These are phyloP conservation scores for Colletotrichum graminicola DNA, from an alignment of 2,329 filamentous ascomycete species.

Conservation along the genomic window DNA sequence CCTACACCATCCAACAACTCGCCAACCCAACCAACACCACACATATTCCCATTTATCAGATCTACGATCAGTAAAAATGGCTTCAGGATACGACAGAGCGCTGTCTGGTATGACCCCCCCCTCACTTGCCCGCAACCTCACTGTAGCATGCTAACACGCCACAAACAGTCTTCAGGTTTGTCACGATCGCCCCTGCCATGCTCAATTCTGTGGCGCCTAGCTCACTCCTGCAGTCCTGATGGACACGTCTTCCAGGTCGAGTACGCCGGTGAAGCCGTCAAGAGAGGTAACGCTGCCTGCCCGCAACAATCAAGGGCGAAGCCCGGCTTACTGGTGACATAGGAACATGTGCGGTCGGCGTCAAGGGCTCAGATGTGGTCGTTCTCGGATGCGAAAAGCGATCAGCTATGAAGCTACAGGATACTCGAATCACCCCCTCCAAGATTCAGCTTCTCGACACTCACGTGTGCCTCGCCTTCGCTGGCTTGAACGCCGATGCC, in stretches of 20 bases:
- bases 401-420: conserved; percentile 99
- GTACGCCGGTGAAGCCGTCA: conserved; percentile 98
- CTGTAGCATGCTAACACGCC: conserved; percentile 55
- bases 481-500: conserved; percentile 96
- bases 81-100: conserved; percentile 98
- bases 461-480: conserved; percentile 97
- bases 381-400: conserved; percentile 98
- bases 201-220: conserved; percentile 38
- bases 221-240: conserved; percentile 83
- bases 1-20: conserved; percentile 26
- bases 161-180: conserved; percentile 83
- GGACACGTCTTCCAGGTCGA: conserved; percentile 99
- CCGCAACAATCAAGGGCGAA: conserved; percentile 36
- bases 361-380: conserved; percentile 94
- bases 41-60: conserved; percentile 33
- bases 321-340: conserved; percentile 45
- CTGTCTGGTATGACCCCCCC: conserved; percentile 82
- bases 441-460: conserved; percentile 97
- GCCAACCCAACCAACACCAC: conserved; percentile 11
- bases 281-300: conserved; percentile 77
- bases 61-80: conserved; percentile 64
- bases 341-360: conserved; percentile 98
- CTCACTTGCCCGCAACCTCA: conserved; percentile 49
- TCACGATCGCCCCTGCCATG: conserved; percentile 43
- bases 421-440: conserved; percentile 98